Conservation (phyloP, 495 filamentous ascomycete genomes). For the Lentithecium fluviatile region DNA sequence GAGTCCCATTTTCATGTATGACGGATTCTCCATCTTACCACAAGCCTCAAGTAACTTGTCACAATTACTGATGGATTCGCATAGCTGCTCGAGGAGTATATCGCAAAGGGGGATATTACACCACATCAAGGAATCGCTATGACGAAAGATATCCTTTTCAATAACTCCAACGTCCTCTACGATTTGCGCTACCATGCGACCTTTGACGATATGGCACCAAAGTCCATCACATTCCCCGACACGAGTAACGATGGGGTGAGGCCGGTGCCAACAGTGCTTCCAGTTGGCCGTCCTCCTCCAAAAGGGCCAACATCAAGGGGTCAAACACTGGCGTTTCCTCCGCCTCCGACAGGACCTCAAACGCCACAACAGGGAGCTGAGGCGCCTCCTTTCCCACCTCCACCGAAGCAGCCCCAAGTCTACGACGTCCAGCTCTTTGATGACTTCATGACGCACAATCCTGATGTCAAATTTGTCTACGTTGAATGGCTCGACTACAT, state of each 20-base stretch:
- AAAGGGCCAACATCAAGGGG: background rate
- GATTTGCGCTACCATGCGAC: conserved; percentile 41
- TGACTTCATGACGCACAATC: conserved; percentile 38
- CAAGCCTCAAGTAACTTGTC: conserved; percentile 1
- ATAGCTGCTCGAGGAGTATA: conserved; percentile 63
- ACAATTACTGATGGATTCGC: too few species aligned
- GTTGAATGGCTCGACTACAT: conserved; percentile 83
- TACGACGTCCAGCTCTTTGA: conserved; percentile 32
- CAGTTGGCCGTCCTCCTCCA: background rate
- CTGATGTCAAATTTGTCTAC: conserved; percentile 57
- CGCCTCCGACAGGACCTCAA: background rate
- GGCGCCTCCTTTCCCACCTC: conserved; percentile 21
- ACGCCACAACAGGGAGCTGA: background rate
- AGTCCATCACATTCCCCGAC: background rate
- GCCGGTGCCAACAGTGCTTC: background rate
- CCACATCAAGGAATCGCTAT: conserved; percentile 59
- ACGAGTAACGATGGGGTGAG: background rate
- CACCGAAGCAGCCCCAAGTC: conserved; percentile 23
- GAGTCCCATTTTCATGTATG: conserved; percentile 12
- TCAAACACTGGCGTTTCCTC: background rate
- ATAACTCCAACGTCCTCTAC: conserved; percentile 70
- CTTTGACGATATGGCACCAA: conserved; percentile 16
- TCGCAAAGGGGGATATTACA: conserved; percentile 57
- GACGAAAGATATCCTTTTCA: conserved; percentile 62
- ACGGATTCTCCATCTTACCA: background rate